Conservation (phyloP, 306 rosid species). For the Quercus wislizeni region DNA sequence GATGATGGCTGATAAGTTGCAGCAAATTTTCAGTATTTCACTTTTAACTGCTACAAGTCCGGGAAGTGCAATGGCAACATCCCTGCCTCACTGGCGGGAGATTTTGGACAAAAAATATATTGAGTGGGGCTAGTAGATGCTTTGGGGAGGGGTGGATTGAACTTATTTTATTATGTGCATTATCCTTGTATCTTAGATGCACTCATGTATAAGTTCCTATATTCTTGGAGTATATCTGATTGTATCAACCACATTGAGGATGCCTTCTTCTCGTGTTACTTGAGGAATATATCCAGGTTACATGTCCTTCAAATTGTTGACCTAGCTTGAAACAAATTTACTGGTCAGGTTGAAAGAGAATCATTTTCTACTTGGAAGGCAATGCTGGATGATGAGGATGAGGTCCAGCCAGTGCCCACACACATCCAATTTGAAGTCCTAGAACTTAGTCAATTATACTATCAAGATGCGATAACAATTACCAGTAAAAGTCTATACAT, state of each 20-base stretch:
- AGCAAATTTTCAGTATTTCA: too few species aligned
- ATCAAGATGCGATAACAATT: conserved; percentile 27
- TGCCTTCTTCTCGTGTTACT: conserved; percentile 16
- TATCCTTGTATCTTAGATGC: too few species aligned
- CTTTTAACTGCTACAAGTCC: too few species aligned
- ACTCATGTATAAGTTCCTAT: too few species aligned
- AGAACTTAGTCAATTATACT: background rate
- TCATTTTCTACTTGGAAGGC: conserved; percentile 33
- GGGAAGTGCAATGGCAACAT: too few species aligned
- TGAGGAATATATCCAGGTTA: conserved; percentile 15
- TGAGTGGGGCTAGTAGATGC: too few species aligned
- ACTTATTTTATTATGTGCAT: too few species aligned
- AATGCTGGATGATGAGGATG: conserved; percentile 19
- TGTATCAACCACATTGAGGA: conserved; percentile 9
- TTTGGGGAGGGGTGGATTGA: too few species aligned
- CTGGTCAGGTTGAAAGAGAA: conserved; percentile 24
- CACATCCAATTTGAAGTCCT: background rate
- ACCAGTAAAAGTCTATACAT: conserved; percentile 2
- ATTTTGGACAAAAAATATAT: too few species aligned
- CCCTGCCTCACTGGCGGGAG: too few species aligned
- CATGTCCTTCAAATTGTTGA: conserved; percentile 38
- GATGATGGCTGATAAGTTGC: too few species aligned
- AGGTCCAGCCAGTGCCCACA: background rate
- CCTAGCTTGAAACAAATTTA: conserved; percentile 39
- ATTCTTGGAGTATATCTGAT: too few species aligned